Base-by-base conservation (phyloP, 2,329 filamentous ascomycete genomes). In the Colletotrichum sp. region DNA sequence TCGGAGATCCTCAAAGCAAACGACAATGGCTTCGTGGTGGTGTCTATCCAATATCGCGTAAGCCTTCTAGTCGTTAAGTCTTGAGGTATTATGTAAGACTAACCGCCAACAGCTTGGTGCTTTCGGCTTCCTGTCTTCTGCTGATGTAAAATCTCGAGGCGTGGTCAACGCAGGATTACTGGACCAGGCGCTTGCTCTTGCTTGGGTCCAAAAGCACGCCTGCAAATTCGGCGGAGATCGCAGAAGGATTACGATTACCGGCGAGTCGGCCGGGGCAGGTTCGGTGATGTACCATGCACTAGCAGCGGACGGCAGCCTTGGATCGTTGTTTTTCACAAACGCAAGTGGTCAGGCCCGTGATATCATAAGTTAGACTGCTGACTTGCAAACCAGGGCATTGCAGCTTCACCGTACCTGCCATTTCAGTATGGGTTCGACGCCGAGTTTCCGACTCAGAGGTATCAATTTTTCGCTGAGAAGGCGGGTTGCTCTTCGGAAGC, bases 201-300 rank as follows among this genome's bases (percentile, higher is more conserved):
- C 86, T 78, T 91, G 90, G 89, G 87, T 91, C 5, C 85, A 90
- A 66, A 82, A 83, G 8, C 81, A 90, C 76, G 89, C 91, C 63
- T 76, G 82, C 32, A 78, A 83, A 8, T 91, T 92, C 74, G 89
- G 90, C 5, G 89, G 90, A 10, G 86, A 91, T 70, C 84, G 85
- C 1, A 78, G 77, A 4, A 85, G 87, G 12, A 86, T 92, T 2
- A 90, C 89, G 0, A 86, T 90, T 32, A 85, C 85, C 79, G 90
- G 90, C 0, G 87, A 90, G 78, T 88, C 86, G 10, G 89, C 90
- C 1, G 90, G 90, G 3, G 90, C 84, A 1, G 89, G 89, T 1
- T 84, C 83, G 13, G 87, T 90, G 6, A 85, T 89, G 72, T 84
- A 87, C n/a, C 86, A 88, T 21, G 36, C n/a, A 65, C 83, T 88